Percentiles rank a stretch among this genome's conserved stretches.
Evolutionary conservation across 2,329 filamentous ascomycete genomes (phyloP).

Genomic region (Alternaria atra): DNA sequence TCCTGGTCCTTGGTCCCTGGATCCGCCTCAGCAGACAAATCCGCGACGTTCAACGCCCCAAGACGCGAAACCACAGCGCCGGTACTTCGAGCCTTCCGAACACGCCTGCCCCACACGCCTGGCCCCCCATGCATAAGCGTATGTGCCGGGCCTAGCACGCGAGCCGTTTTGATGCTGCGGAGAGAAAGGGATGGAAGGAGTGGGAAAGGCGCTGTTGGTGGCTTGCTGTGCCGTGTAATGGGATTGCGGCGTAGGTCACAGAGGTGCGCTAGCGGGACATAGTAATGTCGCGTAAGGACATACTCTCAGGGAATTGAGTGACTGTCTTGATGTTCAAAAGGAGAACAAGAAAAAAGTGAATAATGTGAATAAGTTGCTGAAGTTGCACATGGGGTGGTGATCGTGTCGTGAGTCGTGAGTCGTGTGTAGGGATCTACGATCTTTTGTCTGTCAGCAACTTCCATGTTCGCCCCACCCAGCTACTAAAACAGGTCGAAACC

Average conservation of each 20-base stretch:
- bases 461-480: background rate
- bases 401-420: conserved; percentile 1
- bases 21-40: background rate
- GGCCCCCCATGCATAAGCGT: background rate
- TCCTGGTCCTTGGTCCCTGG: background rate
- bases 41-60: conserved; percentile 1
- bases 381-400: background rate
- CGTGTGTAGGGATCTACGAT: background rate
- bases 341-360: background rate
- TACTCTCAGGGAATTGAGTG: background rate
- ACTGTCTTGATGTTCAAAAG: background rate
- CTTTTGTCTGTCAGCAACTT: background rate
- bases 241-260: conserved; percentile 4
- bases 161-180: background rate
- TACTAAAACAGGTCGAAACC: conserved; percentile 5
- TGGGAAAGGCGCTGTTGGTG: conserved; percentile 2
- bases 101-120: background rate
- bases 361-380: background rate
- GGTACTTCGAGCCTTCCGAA: background rate
- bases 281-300: background rate
- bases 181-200: background rate
- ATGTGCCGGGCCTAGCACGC: background rate
- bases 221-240: conserved; percentile 1
- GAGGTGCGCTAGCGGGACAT: background rate
- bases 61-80: conserved; percentile 5